Conservation (phyloP, 2,329 filamentous ascomycete species). For the Blastomyces emzantsi region DNA sequence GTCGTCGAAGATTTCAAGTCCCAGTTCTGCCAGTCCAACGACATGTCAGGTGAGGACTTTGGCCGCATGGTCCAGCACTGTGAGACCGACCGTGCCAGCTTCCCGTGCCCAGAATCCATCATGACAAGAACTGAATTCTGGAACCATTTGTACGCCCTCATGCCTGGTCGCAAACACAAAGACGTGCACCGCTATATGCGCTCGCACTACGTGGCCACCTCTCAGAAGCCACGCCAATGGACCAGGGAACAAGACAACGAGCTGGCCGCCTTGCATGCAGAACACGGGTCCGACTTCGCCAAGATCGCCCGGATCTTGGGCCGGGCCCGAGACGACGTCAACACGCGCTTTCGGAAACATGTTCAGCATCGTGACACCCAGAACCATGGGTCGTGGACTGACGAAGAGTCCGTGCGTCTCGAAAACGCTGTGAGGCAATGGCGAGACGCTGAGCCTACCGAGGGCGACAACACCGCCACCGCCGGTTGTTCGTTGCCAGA, state of each 20-base stretch:
- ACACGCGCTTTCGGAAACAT: conserved; percentile 37
- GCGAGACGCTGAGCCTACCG: conserved; percentile 16
- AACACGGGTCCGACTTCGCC: conserved; percentile 30
- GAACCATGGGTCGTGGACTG: conserved; percentile 30
- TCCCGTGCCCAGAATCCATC: neutral
- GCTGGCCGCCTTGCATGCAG: conserved; percentile 25
- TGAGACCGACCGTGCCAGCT: neutral
- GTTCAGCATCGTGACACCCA: conserved; percentile 31
- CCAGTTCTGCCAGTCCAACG: conserved; percentile 2
- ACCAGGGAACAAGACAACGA: conserved; percentile 35
- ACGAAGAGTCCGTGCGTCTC: conserved; percentile 26
- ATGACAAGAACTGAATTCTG: conserved; percentile 25
- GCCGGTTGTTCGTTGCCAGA: conserved; percentile 16
- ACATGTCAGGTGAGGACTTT: conserved; percentile 5
- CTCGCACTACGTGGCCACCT: conserved; percentile 34
- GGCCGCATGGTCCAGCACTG: conserved; percentile 5
- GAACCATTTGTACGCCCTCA: conserved; percentile 26
- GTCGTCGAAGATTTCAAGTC: conserved; percentile 7
- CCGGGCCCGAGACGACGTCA: conserved; percentile 34
- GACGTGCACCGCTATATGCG: conserved; percentile 37
- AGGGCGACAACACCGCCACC: conserved; percentile 17
- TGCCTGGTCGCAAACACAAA: conserved; percentile 30
- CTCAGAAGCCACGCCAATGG: conserved; percentile 33
- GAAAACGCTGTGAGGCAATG: conserved; percentile 22
- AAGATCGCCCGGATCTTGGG: conserved; percentile 31